phyloP scores from a whole-genome alignment of 2,329 filamentous ascomycete genomes.

The Penicillium sp. region DNA sequence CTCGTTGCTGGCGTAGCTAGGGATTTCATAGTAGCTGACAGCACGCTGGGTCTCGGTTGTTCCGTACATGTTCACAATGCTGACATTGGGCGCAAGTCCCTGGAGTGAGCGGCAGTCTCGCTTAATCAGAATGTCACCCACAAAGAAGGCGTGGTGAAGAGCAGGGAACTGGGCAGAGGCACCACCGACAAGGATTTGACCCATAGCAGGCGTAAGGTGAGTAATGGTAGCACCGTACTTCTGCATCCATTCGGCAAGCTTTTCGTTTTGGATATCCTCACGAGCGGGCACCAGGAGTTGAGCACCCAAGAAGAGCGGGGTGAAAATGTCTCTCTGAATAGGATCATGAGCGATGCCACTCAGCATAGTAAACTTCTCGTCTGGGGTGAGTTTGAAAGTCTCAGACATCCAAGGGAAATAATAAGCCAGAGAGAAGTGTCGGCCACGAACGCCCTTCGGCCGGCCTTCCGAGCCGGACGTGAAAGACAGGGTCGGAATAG shows the following conservation, averaged over 20 bases:
- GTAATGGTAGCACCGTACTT: conserved; percentile 66
- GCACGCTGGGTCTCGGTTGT: conserved; percentile 76
- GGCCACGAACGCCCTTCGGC: conserved; percentile 77
- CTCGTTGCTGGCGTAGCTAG: conserved; percentile 56
- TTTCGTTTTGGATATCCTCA: conserved; percentile 80
- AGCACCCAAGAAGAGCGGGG: conserved; percentile 75
- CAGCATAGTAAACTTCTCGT: conserved; percentile 72
- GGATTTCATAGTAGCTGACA: conserved; percentile 75
- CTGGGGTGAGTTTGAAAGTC: conserved; percentile 62
- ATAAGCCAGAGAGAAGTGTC: conserved; percentile 74
- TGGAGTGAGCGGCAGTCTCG: conserved; percentile 71
- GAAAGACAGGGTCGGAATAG: conserved; percentile 64
- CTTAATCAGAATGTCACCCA: conserved; percentile 81
- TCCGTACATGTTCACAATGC: conserved; percentile 79
- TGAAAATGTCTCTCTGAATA: conserved; percentile 67
- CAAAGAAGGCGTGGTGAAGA: conserved; percentile 75
- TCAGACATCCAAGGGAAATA: conserved; percentile 94
- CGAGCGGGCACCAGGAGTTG: conserved; percentile 67
- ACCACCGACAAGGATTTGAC: conserved; percentile 82
- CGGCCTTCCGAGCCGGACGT: conserved; percentile 65
- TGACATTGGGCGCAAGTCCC: conserved; percentile 62
- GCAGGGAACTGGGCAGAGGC: conserved; percentile 67
- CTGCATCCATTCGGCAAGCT: conserved; percentile 78
- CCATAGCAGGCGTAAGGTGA: conserved; percentile 93
- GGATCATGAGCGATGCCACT: conserved; percentile 67